These are phyloP conservation scores for Aphanomyces cochlioides DNA, from an alignment of 352 stramenopile genomes.

Conservation along the genomic window DNA sequence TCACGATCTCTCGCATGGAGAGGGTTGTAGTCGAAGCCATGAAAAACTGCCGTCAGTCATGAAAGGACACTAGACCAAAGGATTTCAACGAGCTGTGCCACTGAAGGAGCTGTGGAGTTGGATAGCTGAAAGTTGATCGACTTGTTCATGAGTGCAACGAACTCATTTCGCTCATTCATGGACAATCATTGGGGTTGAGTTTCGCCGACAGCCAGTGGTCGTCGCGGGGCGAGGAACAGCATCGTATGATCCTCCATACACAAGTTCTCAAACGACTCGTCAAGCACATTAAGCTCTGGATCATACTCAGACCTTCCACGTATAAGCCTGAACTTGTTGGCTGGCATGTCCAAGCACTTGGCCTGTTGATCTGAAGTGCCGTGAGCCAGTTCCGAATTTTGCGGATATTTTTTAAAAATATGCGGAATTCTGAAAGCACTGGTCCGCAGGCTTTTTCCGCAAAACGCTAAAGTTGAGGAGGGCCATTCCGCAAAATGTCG, in stretches of 20 bases:
- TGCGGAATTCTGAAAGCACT: no score
- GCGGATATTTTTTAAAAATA: no score
- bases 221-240: constrained; percentile 60
- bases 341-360: constrained; percentile 41
- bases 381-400: no score
- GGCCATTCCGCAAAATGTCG: no score
- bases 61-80: no score
- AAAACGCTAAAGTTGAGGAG: no score
- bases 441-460: no score
- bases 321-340: constrained; percentile 67
- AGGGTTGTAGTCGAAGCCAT: no score
- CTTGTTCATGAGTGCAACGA: constrained; percentile 45
- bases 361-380: constrained; percentile 51
- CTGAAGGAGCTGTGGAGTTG: background rate
- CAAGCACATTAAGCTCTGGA: constrained; percentile 76
- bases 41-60: no score
- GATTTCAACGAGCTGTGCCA: no score
- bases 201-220: constrained; percentile 60
- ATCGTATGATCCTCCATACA: constrained; percentile 64
- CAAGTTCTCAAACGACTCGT: constrained; percentile 69
- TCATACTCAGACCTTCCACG: constrained; percentile 60
- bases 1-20: no score
- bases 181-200: constrained; percentile 65
- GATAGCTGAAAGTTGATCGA: background rate
- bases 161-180: constrained; percentile 38